Evolutionary conservation across 345 rosid species (phyloP), one percentile per base, ranked within the genome.

Genomic region (Luvunga scandens): DNA sequence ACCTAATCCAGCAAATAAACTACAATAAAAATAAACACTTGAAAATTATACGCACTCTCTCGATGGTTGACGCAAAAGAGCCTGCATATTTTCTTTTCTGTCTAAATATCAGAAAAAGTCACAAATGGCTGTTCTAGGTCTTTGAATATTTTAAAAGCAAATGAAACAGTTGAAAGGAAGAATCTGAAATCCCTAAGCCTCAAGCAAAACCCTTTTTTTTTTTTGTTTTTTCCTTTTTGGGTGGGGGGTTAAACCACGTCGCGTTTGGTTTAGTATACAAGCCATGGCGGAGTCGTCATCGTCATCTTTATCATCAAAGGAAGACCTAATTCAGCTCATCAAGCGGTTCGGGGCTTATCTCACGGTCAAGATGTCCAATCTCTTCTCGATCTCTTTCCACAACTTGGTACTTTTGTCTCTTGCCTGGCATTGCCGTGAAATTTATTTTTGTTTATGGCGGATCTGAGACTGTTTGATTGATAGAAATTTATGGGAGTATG

Each of bases 331-430:
- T 55, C 94, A 91, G 83, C 90, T 94, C 78, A 90, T 97, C 81
- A 97, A 93, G 83, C 95, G 98, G 9, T 86, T 97, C 72, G 93
- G 99, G 60, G 95, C 97, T 63, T 94, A 86, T 84, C 82, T 97
- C 75, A 87, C 95, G 68, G 36, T 86, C 87, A 92, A 85, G 83
- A 88, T 92, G 79, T 88, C 97, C 65, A 86, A 82, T 80, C 78
- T 91, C 82, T 85, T 91, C 86, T 78, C 98, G 45, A 82, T 86
- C 82, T 85, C 91, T 50, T 80, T 91, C 87, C 87, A 84, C 22
- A 87, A 89, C 57, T 84, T 93, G 98, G 99, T 97, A 79, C 72
- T 72, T 80, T 75, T 66, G 28, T 69, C 13, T 50, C 59, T 57
- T 70, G 61, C 16, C 25, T 36, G 27, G 33, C 45, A 0, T 33